Evolutionary conservation across 352 stramenopile genomes (phyloP), one percentile per base, ranked within the genome.

Genomic region (Pilasporangium apinafurcum): DNA sequence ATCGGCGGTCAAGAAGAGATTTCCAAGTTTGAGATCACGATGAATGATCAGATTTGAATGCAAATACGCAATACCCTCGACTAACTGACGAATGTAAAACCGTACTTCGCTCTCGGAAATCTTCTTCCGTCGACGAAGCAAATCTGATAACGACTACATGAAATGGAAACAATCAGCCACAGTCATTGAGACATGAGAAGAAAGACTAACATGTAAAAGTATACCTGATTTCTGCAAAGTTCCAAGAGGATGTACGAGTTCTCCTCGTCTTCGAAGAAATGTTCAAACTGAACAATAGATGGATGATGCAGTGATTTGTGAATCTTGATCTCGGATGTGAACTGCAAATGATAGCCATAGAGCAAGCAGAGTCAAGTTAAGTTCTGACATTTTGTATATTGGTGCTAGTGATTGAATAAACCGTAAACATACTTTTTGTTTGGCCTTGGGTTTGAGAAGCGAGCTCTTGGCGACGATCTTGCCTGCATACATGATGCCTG

Each of bases 161-260:
- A 33, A 14, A 44, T 14, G 27, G 44, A 28, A 18, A 37, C 34
- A 39, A 37, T 38, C 26, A 33, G 34, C 22, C 14, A 31, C 28
- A 27, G 30, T 9, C 36, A 25, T 28, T 14, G 30, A 32, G 25
- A 29, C 17, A 31, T 2, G 3, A 25, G 7, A 30, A 8, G 9
- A 13, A 30, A 36, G 6, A 17, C 30, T 32, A 31, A 42, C n/a
- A 8, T 12, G 32, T 12, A 32, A 2, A 35, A 12, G 51, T 53
- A 28, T 29, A 87, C 72, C 43, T 95, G 83, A 48, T 99, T 98
- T 32, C 91, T 68, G 62, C 96, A 99, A 8, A 99, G 69, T 60
- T 99, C 96, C 0, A 99, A 69, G 27, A 99, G 64, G 30, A 99
- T 98, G 65, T 99, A 99, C 42, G 91, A 92, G 53, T 98, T 98